Evolutionary conservation across 2,329 filamentous ascomycete species (phyloP).

Genomic region (Cladophialophora bantiana): DNA sequence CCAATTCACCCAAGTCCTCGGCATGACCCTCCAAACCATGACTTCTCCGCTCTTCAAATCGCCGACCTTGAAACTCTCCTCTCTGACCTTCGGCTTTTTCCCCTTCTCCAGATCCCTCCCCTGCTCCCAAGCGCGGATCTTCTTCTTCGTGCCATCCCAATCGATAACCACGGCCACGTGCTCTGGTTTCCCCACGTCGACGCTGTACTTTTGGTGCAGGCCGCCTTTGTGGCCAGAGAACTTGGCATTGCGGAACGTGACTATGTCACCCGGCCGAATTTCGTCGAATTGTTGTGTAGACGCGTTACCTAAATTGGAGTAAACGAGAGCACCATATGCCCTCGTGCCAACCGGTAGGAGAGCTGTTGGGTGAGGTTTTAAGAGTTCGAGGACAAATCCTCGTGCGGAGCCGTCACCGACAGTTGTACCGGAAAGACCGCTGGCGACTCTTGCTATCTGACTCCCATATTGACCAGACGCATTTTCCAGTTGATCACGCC

Average conservation of each 20-base stretch:
- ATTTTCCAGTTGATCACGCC: slow-evolving; percentile 91
- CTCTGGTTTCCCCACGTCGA: slow-evolving; percentile 84
- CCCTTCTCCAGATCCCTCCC: slow-evolving; percentile 91
- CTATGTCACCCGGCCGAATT: slow-evolving; percentile 90
- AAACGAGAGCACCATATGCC: slow-evolving; percentile 89
- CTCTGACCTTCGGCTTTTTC: slow-evolving; percentile 90
- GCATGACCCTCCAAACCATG: slow-evolving; percentile 96
- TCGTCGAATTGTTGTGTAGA: slow-evolving; percentile 89
- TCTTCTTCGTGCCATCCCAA: slow-evolving; percentile 99
- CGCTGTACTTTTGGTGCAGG: slow-evolving; percentile 92
- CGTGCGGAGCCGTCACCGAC: slow-evolving; percentile 85
- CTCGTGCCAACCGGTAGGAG: slow-evolving; percentile 85
- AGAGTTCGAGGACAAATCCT: slow-evolving; percentile 77
- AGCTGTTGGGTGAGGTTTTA: slow-evolving; percentile 75
- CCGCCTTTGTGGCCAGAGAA: slow-evolving; percentile 95
- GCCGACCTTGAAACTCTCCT: slow-evolving; percentile 92
- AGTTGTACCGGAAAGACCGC: slow-evolving; percentile 75
- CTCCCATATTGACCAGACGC: slow-evolving; percentile 82
- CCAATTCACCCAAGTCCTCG: slow-evolving; percentile 91
- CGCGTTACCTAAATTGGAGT: slow-evolving; percentile 93
- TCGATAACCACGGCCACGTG: slow-evolving; percentile 92
- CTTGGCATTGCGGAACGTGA: slow-evolving; percentile 88
- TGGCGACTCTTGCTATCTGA: slow-evolving; percentile 72
- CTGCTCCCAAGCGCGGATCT: slow-evolving; percentile 94
- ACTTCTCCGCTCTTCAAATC: slow-evolving; percentile 93